These are phyloP conservation scores for Hypoxylon lenormandii DNA, from an alignment of 495 filamentous ascomycete genomes.

Conservation along the genomic window DNA sequence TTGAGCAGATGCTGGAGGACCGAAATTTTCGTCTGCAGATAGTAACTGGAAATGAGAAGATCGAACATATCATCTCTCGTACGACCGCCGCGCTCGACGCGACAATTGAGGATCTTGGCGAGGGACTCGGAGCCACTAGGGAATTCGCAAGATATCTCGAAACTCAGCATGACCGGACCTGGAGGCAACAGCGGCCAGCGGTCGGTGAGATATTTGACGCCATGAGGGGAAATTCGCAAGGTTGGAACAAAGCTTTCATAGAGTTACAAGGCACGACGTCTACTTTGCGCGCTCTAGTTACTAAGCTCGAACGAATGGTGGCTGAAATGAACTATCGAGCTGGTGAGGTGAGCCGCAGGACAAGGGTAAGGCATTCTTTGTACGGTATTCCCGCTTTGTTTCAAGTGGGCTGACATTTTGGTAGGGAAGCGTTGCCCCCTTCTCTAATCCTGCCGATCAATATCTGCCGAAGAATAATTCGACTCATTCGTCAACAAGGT, in stretches of 20 bases:
- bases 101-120: conserved; percentile 78
- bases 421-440: conserved; percentile 36
- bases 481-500: conserved; percentile 29
- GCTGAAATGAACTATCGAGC: conserved; percentile 82
- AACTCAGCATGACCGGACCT: conserved; percentile 68
- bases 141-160: conserved; percentile 81
- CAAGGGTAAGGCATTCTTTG: conserved; percentile 54
- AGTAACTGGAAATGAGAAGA: conserved; percentile 86
- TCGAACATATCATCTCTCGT: conserved; percentile 85
- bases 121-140: conserved; percentile 79
- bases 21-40: conserved; percentile 82
- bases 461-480: conserved; percentile 36
- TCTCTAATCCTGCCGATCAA: conserved; percentile 29
- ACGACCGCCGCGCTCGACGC: conserved; percentile 80
- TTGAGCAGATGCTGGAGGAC: conserved; percentile 89
- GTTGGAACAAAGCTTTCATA: conserved; percentile 81
- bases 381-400: conserved; percentile 4
- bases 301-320: conserved; percentile 74
- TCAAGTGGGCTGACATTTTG: conserved; percentile 20
- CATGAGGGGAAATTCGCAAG: conserved; percentile 86
- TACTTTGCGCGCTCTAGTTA: conserved; percentile 69
- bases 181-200: conserved; percentile 63
- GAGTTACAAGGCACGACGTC: conserved; percentile 74
- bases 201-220: conserved; percentile 75
- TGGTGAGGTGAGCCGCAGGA: conserved; percentile 76